Percentiles rank a stretch among this genome's conserved stretches.
phyloP scores from a whole-genome alignment of 768 basidiomycete species.

The Serendipita vermifera region DNA sequence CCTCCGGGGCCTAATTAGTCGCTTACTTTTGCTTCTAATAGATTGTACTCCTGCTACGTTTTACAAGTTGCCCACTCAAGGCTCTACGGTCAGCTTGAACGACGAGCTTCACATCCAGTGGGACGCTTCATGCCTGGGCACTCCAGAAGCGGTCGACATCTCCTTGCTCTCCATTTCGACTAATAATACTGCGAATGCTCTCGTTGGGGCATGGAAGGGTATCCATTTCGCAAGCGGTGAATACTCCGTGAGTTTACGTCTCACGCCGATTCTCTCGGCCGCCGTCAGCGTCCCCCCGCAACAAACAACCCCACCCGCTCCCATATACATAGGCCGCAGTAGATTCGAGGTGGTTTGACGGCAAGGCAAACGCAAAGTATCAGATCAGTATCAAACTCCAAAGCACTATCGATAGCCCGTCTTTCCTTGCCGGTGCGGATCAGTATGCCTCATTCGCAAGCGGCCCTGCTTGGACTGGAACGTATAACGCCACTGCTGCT shows the following conservation, averaged over 20 bases:
- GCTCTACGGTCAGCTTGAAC: conserved; percentile 34
- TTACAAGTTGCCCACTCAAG: conserved; percentile 42
- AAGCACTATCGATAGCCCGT: background rate
- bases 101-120: conserved; percentile 46
- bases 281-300: background rate
- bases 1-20: background rate
- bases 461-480: background rate
- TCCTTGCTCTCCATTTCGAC: no score
- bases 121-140: conserved; percentile 36
- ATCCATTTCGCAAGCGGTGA: background rate
- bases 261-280: no score
- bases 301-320: background rate
- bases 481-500: background rate
- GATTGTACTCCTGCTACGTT: conserved; percentile 24
- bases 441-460: no score
- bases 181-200: no score
- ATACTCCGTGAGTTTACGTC: background rate
- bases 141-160: conserved; percentile 44
- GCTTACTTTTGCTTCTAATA: background rate
- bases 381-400: background rate
- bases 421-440: no score
- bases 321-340: background rate
- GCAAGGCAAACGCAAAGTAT: background rate
- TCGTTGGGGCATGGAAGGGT: background rate
- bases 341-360: background rate